Percentiles rank a stretch among this genome's conserved stretches.
phyloP scores from a whole-genome alignment of 495 filamentous ascomycete genomes.

The Neurospora sp. region DNA sequence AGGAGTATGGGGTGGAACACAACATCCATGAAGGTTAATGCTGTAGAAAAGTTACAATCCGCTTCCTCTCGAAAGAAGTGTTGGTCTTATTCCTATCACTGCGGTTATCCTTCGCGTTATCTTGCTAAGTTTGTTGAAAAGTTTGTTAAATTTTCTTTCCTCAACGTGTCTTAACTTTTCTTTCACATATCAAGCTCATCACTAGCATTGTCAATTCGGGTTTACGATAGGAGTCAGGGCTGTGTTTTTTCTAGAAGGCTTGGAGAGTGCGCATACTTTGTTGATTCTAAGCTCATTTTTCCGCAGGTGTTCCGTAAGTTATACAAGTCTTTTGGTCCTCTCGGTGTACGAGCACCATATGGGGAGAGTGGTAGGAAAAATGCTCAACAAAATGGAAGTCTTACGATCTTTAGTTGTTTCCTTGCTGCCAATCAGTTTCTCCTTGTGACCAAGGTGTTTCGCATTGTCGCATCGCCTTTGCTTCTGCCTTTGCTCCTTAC shows the following conservation, averaged over 20 bases:
- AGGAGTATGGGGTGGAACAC: not conserved
- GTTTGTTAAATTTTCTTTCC: not conserved
- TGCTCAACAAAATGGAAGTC: not conserved
- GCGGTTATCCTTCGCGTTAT: not conserved
- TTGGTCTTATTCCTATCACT: not conserved
- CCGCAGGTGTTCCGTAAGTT: not conserved
- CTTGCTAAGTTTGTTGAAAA: not conserved
- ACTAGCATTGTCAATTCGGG: not conserved
- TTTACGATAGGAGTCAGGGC: not conserved
- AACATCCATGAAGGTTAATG: not conserved
- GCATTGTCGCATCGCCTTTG: not conserved
- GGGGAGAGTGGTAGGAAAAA: not conserved
- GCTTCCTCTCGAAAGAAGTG: not conserved
- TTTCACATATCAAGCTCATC: not conserved
- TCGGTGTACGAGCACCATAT: not conserved
- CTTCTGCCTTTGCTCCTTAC: not conserved
- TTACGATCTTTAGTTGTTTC: not conserved
- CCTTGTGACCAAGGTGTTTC: not conserved
- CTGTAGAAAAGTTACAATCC: not conserved
- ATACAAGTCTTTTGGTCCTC: not conserved
- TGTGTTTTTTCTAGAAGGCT: not conserved
- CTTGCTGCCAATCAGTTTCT: not conserved
- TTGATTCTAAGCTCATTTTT: not conserved
- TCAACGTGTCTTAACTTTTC: not conserved
- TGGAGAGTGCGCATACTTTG: not conserved